Evolutionary conservation across 768 basidiomycete species (phyloP).

Genomic region (Phylloporus sp.): DNA sequence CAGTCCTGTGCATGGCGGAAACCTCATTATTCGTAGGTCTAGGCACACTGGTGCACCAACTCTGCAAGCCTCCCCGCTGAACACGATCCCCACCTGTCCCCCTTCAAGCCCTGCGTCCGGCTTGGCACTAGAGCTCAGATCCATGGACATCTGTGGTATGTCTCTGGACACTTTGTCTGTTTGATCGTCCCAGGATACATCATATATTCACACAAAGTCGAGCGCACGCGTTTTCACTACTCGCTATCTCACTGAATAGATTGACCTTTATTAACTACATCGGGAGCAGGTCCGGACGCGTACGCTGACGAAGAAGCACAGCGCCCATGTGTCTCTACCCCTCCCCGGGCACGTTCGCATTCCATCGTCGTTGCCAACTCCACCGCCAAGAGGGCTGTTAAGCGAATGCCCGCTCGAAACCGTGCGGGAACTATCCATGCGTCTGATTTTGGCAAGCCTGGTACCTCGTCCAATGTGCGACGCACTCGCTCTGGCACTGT

Average conservation of each 20-base stretch:
- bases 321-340: background rate
- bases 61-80: constrained; percentile 2
- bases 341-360: constrained; percentile 14
- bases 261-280: constrained; percentile 7
- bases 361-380: constrained; percentile 14
- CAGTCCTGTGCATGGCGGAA: constrained; percentile 6
- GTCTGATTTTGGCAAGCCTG: constrained; percentile 35
- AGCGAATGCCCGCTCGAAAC: constrained; percentile 22
- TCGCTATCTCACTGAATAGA: background rate
- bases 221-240: background rate
- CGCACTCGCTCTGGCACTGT: constrained; percentile 50
- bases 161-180: constrained; percentile 1
- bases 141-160: constrained; percentile 27
- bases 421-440: constrained; percentile 50
- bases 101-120: constrained; percentile 19
- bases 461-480: constrained; percentile 21
- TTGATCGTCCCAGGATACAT: background rate
- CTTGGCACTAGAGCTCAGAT: constrained; percentile 19
- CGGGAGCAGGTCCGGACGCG: constrained; percentile 8
- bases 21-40: background rate
- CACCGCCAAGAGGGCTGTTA: constrained; percentile 10
- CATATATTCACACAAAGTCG: background rate
- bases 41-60: background rate
- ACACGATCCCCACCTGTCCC: background rate
- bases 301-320: constrained; percentile 9